phyloP scores from a whole-genome alignment of 768 basidiomycete species.

The Rhizopogon vulgaris region DNA sequence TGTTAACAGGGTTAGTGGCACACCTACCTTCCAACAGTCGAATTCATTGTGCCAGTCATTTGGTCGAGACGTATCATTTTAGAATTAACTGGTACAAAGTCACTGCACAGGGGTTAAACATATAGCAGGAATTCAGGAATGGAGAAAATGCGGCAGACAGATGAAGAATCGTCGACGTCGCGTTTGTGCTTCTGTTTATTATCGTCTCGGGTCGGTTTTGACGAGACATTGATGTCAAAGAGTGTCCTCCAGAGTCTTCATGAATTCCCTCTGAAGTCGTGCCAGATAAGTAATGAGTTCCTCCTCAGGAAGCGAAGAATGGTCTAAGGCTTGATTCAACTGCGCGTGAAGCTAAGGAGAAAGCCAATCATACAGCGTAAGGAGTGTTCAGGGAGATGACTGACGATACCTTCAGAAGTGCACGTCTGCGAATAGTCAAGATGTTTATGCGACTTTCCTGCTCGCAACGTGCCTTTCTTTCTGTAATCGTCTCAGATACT shows the following conservation, averaged over 20 bases:
- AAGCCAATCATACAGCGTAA: not conserved
- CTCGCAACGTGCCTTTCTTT: conserved; percentile 50
- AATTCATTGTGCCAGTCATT: no score
- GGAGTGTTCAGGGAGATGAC: not conserved
- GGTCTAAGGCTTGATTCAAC: conserved; percentile 63
- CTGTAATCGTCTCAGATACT: conserved; percentile 54
- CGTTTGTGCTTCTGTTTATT: not conserved
- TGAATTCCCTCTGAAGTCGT: conserved; percentile 66
- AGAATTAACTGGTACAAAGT: no score
- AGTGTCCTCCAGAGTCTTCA: conserved; percentile 42
- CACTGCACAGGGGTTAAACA: not conserved
- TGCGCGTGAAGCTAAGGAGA: conserved; percentile 61
- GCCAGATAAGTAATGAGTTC: conserved; percentile 63
- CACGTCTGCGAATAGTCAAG: conserved; percentile 57
- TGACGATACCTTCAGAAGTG: conserved; percentile 55
- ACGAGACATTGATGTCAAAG: conserved; percentile 11
- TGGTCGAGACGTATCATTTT: not conserved
- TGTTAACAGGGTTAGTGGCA: no score
- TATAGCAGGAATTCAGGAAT: not conserved
- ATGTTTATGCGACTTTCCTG: conserved; percentile 57
- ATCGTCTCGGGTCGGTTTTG: not conserved
- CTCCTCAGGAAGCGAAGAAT: conserved; percentile 68
- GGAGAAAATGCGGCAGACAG: not conserved
- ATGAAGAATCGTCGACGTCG: not conserved
- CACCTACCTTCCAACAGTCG: no score